phyloP scores from a whole-genome alignment of 495 filamentous ascomycete genomes.

The Ramalina intermedia region DNA sequence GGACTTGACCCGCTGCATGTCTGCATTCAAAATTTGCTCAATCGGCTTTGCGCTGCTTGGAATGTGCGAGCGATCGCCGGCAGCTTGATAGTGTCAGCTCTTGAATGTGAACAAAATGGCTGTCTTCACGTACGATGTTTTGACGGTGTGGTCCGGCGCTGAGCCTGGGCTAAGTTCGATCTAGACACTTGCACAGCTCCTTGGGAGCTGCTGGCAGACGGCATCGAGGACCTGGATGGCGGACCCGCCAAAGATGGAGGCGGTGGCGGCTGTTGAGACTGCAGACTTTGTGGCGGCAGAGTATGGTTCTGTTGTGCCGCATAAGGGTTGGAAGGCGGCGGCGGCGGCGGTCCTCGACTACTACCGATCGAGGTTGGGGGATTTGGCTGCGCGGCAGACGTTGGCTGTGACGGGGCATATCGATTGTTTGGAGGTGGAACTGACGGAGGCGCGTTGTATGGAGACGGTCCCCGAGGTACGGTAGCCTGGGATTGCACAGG shows the following conservation, averaged over 20 bases:
- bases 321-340: slow-evolving; percentile 47
- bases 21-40: slow-evolving; percentile 63
- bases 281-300: slow-evolving; percentile 19
- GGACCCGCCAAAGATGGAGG: slow-evolving; percentile 20
- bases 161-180: slow-evolving; percentile 37
- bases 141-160: slow-evolving; percentile 30
- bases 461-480: slow-evolving; percentile 64
- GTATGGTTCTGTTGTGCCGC: slow-evolving; percentile 30
- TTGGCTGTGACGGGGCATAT: slow-evolving; percentile 69
- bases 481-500: slow-evolving; percentile 33
- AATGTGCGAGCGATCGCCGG: slow-evolving; percentile 85
- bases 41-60: slow-evolving; percentile 58
- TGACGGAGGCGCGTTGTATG: slow-evolving; percentile 73
- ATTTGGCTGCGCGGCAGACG: slow-evolving; percentile 34
- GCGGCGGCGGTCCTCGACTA: slow-evolving; percentile 27
- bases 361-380: slow-evolving; percentile 15
- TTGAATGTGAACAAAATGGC: background rate
- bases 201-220: slow-evolving; percentile 6
- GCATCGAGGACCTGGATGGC: background rate
- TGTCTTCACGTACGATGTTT: slow-evolving; percentile 49
- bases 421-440: slow-evolving; percentile 62
- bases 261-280: slow-evolving; percentile 22
- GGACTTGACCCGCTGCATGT: slow-evolving; percentile 76
- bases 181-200: slow-evolving; percentile 28
- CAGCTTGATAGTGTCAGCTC: slow-evolving; percentile 28